Evolutionary conservation across 164 flowering plant species (phyloP), one percentile per base, ranked within the genome.

Genomic region (Protea cynaroides): DNA sequence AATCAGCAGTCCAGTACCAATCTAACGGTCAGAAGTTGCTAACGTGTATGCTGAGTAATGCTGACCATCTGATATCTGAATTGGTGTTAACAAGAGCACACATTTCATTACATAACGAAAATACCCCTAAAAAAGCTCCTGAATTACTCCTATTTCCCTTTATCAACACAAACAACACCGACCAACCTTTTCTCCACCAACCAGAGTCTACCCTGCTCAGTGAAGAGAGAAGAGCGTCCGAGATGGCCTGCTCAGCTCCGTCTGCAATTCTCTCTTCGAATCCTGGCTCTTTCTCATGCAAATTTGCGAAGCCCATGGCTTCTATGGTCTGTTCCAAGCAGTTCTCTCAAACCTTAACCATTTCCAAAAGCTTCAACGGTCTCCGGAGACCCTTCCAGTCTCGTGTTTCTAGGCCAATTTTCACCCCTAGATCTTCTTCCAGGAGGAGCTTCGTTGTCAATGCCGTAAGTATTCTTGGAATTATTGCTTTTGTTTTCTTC

Each of bases 231-330:
- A 29, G 34, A 29, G 46, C 46, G 46, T 4, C 46, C 46, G 46
- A 40, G 46, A 63, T 81, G 88, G 89, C 87, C 14, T 84, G 82
- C 72, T 67, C 83, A 7, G 76, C 85, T 47, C 9, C 85, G 17
- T 64, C 69, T 3, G 61, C 80, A 19, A 62, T 81, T 44, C 21
- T 84, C 57, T 75, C 80, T 22, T 71, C 80, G 36, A 82, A 66
- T 74, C 74, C 82, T 25, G 59, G 25, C 13, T 44, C 70, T 37
- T 55, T 67, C 56, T 56, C 74, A 23, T 7, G 68, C 78, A 79
- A 73, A 58, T 66, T 74, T 53, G 46, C 63, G 17, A 49, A 55
- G 13, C 67, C 74, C 29, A 53, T 71, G 59, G 67, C 76, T 52
- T 64, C 75, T 19, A 38, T 69, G 46, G 24, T 61, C 17, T 19